Conservation (phyloP, 2,329 filamentous ascomycete species). For the Ploettnerulaceae sp. region DNA sequence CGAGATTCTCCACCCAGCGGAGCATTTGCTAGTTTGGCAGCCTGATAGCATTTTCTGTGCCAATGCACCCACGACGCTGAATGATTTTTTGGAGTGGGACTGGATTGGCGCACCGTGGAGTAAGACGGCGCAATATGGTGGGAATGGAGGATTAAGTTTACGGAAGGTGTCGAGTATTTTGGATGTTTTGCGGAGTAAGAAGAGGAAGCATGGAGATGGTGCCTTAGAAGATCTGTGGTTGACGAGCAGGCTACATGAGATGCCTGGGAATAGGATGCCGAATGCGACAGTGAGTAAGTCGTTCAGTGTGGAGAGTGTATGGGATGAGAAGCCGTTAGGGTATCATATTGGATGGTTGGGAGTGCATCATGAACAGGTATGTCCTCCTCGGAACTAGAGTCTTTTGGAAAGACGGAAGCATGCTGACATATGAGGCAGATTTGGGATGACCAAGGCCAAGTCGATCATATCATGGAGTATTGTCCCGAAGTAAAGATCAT, state of each 20-base stretch:
- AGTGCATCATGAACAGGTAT: constrained; percentile 39
- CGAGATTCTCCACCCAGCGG: constrained; percentile 45
- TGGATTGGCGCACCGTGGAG: constrained; percentile 37
- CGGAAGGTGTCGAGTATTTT: constrained; percentile 27
- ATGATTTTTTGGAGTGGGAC: constrained; percentile 49
- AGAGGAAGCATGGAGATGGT: constrained; percentile 37
- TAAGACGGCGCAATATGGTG: constrained; percentile 23
- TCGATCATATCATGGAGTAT: constrained; percentile 48
- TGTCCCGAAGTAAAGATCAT: constrained; percentile 52
- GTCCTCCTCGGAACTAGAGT: constrained; percentile 29
- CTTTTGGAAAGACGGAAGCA: constrained; percentile 16
- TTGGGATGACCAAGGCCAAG: constrained; percentile 42
- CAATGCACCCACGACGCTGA: constrained; percentile 45
- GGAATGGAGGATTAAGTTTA: constrained; percentile 31
- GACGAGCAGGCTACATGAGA: constrained; percentile 25
- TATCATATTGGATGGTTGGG: constrained; percentile 42
- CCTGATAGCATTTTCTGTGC: constrained; percentile 52
- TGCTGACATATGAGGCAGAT: constrained; percentile 37
- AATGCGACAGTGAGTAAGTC: constrained; percentile 34
- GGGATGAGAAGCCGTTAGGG: constrained; percentile 47
- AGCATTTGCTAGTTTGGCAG: constrained; percentile 52
- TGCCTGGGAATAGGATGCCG: constrained; percentile 31
- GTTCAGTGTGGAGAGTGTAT: constrained; percentile 46
- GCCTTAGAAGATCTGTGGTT: constrained; percentile 52
- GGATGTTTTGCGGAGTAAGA: constrained; percentile 33